phyloP scores from a whole-genome alignment of 805 yeast genomes.

The Jamesozyma spencerorum region DNA sequence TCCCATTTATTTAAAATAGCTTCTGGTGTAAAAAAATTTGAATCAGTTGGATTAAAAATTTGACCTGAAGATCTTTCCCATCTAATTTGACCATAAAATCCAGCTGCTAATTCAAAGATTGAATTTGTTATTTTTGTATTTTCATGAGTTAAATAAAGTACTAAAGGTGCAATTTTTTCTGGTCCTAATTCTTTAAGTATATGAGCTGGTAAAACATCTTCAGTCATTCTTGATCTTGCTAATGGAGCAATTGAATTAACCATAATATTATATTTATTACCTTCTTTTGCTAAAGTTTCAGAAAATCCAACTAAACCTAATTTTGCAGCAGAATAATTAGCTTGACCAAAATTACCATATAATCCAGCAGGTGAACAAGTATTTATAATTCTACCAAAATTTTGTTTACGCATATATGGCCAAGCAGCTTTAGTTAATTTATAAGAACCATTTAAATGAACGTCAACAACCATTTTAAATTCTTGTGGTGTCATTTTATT shows the following conservation, averaged over 20 bases:
- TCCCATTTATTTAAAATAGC: slow-evolving; percentile 62
- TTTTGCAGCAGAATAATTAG: slow-evolving; percentile 92
- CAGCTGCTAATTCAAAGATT: slow-evolving; percentile 89
- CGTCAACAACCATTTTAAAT: slow-evolving; percentile 71
- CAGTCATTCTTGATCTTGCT: slow-evolving; percentile 96
- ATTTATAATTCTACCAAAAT: slow-evolving; percentile 80
- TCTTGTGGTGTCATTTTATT: slow-evolving; percentile 77
- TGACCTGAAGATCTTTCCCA: slow-evolving; percentile 93
- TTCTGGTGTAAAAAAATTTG: slow-evolving; percentile 67
- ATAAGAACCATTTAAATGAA: slow-evolving; percentile 85
- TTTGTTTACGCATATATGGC: slow-evolving; percentile 78
- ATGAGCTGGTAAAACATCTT: slow-evolving; percentile 76
- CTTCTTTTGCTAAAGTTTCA: slow-evolving; percentile 93
- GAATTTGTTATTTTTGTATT: slow-evolving; percentile 55
- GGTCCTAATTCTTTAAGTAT: slow-evolving; percentile 73
- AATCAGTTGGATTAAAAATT: slow-evolving; percentile 60
- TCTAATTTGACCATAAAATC: slow-evolving; percentile 80
- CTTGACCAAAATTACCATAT: slow-evolving; percentile 94
- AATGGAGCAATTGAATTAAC: slow-evolving; percentile 88
- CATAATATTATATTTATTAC: slow-evolving; percentile 69
- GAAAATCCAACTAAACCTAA: slow-evolving; percentile 83
- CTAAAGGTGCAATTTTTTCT: slow-evolving; percentile 86
- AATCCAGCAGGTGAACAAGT: slow-evolving; percentile 97
- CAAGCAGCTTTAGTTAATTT: slow-evolving; percentile 83
- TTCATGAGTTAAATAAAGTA: slow-evolving; percentile 68